Evolutionary conservation across 1,284 basidiomycete species (phyloP).

Genomic region (Ganoderma boninense): DNA sequence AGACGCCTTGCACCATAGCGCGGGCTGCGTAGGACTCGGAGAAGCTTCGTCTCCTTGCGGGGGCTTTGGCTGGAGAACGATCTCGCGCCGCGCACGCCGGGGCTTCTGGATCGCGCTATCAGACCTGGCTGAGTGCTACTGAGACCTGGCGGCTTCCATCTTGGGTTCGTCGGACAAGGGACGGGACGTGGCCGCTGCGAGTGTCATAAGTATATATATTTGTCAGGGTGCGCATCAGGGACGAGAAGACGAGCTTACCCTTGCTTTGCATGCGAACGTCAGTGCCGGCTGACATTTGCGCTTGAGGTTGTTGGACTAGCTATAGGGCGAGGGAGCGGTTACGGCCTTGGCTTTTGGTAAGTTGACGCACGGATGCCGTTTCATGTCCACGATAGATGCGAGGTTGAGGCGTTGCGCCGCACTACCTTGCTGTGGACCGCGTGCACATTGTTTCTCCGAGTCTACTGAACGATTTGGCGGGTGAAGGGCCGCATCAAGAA

Average conservation of each 20-base stretch:
- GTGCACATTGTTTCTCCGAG: background rate
- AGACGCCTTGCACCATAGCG: no score
- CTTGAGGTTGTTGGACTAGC: background rate
- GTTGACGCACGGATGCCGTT: background rate
- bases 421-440: background rate
- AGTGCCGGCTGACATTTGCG: background rate
- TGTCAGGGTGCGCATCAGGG: background rate
- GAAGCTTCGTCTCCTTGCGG: background rate
- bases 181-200: background rate
- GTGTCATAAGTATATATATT: background rate
- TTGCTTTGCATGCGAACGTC: background rate
- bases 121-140: background rate
- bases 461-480: background rate
- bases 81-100: background rate
- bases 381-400: background rate
- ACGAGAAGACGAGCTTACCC: background rate
- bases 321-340: background rate
- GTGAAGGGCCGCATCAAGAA: background rate
- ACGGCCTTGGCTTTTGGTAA: background rate
- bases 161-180: background rate
- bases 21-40: background rate
- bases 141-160: background rate
- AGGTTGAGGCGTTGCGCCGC: background rate
- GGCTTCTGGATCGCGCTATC: slow-evolving; percentile 3
- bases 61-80: background rate